Base-by-base conservation (phyloP, 2,329 filamentous ascomycete genomes). In the Ophiostoma piceae region DNA sequence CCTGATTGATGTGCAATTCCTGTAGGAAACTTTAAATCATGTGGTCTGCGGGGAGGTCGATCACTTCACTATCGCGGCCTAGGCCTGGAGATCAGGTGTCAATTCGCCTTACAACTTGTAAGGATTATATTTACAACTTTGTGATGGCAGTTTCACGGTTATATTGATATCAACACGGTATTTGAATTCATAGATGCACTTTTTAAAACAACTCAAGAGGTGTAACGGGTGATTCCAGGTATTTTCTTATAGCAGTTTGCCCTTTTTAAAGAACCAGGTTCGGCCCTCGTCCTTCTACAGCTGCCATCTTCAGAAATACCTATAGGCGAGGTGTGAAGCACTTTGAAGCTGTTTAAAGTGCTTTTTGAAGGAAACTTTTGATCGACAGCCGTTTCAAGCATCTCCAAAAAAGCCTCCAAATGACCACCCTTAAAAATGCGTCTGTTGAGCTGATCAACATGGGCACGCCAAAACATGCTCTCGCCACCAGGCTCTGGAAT, bases 401-500 rank as follows among this genome's bases (percentile, higher is more conserved):
- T 47, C 43, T n/a, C 43, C 43, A 47, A 47, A 47, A 16, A 47
- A 19, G 19, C 43, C 16, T 47, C 43, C 19, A n/a, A 47, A 7
- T 16, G 19, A 19, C 16, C 43, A n/a, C 19, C 43, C 19, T 47
- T 16, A 5, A 47, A 47, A n/a, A 7, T 5, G 16, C 19, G 43
- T 47, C 43, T 19, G 43, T 47, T 47, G 43, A n/a, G 16, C 16
- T 47, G 4, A 47, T 47, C 16, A 47, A 47, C 16, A 47, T 47
- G 16, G 7, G 12, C 11, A 26, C 8, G 11, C 22, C 9, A 57
- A 26, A 26, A 3, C 26, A 11, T 29, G 51, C 3, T 26, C 51
- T 57, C n/a, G 51, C 26, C 51, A 57, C 22, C 51, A 57, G 22
- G 51, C 51, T 57, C 8, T 57, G 51, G 51, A 57, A 57, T 57